Conservation (phyloP, 257 asterid genomes). For the Solanum pinnatisectum region DNA sequence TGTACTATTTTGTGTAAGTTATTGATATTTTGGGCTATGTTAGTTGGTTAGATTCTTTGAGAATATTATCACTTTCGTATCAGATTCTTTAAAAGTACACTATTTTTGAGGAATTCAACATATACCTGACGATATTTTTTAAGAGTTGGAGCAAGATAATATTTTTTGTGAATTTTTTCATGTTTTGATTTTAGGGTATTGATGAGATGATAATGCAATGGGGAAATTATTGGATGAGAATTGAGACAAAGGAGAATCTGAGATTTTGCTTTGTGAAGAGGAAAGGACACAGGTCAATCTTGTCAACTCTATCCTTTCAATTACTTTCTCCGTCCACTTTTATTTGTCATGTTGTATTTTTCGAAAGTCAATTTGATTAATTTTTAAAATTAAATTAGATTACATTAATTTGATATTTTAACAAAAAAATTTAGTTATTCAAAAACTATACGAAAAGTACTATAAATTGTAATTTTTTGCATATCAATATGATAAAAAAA, state of each 20-base stretch:
- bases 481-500: too few species aligned
- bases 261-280: slow-evolving; percentile 15
- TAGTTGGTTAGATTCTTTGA: background rate
- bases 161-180: background rate
- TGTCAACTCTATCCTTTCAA: slow-evolving; percentile 56
- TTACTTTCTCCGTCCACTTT: background rate
- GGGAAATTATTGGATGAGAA: background rate
- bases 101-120: background rate
- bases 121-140: background rate
- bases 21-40: background rate
- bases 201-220: slow-evolving; percentile 9
- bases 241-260: slow-evolving; percentile 36
- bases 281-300: slow-evolving; percentile 58
- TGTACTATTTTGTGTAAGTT: background rate
- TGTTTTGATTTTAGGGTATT: background rate
- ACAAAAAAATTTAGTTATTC: too few species aligned
- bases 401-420: too few species aligned
- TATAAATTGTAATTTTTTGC: too few species aligned
- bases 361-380: too few species aligned
- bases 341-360: too few species aligned
- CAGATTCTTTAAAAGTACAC: background rate
- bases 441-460: too few species aligned
- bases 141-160: background rate
- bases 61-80: background rate
- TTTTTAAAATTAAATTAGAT: too few species aligned